phyloP scores from a whole-genome alignment of 768 basidiomycete species.

The Collybiopsis confluens region DNA sequence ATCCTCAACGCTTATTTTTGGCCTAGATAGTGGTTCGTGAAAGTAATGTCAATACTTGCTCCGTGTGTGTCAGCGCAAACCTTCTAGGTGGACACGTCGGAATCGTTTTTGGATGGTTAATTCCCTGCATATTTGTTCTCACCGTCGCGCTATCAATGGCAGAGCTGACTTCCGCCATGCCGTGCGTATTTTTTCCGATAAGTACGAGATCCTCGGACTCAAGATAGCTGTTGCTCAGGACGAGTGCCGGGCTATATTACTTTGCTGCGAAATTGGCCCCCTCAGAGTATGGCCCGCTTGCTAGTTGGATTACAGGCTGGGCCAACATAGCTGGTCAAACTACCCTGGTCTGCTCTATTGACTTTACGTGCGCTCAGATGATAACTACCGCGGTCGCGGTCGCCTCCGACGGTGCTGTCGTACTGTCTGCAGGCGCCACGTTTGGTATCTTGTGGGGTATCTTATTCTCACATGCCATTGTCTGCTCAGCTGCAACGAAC shows the following conservation, averaged over 20 bases:
- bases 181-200: constrained; percentile 46
- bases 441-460: constrained; percentile 66
- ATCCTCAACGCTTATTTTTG: constrained; percentile 62
- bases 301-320: constrained; percentile 70
- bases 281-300: constrained; percentile 52
- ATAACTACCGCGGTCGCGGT: constrained; percentile 69
- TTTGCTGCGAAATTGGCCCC: constrained; percentile 75
- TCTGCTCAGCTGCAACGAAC: constrained; percentile 67
- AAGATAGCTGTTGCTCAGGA: no score
- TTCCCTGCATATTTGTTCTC: constrained; percentile 66
- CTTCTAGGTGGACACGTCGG: constrained; percentile 71
- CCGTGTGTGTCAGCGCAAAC: background rate
- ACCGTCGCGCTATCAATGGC: constrained; percentile 69
- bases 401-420: constrained; percentile 45
- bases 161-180: constrained; percentile 71
- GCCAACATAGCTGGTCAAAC: constrained; percentile 72
- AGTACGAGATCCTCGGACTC: no score
- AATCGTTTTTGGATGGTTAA: constrained; percentile 75
- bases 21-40: constrained; percentile 51
- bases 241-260: constrained; percentile 76
- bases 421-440: constrained; percentile 55
- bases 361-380: constrained; percentile 78
- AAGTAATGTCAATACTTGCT: background rate
- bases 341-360: constrained; percentile 69
- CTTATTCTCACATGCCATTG: constrained; percentile 60